Evolutionary conservation across 768 basidiomycete species (phyloP), one percentile per base, ranked within the genome.

Genomic region (Serendipita sp.): DNA sequence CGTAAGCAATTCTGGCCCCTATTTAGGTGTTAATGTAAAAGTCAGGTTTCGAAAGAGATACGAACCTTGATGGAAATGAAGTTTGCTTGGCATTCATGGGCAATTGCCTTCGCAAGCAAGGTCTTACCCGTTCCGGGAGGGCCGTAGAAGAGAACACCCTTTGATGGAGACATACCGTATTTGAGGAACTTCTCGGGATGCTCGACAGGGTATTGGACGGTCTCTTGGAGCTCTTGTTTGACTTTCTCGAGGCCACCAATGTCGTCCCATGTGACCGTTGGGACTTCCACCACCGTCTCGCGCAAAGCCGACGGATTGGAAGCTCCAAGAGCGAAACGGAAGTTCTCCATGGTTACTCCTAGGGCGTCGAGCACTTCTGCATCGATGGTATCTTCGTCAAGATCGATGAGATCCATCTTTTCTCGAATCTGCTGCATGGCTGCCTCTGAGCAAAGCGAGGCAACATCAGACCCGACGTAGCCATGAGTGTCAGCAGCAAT

Each of bases 121-220:
- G 96, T 99, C 79, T 99, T 99, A 88, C 96, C 96, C 66, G 96
- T 99, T 82, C 96, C 96, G 68, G 96, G 96, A 72, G 96, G 96
- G 48, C 96, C 96, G 73, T 98, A 99, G 83, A 99, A 99, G 70
- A 99, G 75, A 50, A 99, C 96, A 84, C 96, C 96, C 79, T 98
- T 98, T 34, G 92, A 95, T 3, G 96, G 95, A 28, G 91, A 92
- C 96, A 99, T 98, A 68, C 96, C 96, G 70, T 99, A 99, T 79
- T 99, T 99, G 86, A 99, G 80, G 92, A 98, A 99, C 79, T 99
- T 99, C 74, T 99, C 96, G 65, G 96, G 96, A 72, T 98, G 96
- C 75, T 99, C 96, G 74, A 98, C 96, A 61, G 96, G 96, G 79
- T 99, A 99, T 72, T 98, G 95, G 0, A 99, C 95, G 11, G 96